Evolutionary conservation across 1,139 yeast genomes (phyloP), one percentile per base, ranked within the genome.

Genomic region (Taphrina wiesneri): DNA sequence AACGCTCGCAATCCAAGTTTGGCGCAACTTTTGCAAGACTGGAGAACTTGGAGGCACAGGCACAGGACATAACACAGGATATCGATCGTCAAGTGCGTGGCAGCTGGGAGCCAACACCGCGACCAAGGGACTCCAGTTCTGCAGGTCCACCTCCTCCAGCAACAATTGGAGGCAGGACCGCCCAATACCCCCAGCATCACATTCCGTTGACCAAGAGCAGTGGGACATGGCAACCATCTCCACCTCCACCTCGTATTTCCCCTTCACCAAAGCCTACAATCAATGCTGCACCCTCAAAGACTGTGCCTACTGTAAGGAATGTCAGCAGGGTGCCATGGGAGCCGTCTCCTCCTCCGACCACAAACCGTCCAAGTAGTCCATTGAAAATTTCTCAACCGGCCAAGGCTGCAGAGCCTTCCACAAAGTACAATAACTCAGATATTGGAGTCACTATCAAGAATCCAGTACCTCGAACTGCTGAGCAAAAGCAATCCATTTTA

Each of bases 311-410:
- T 11, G 5, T 45, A 3, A 15, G 36, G 39, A n/a, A 13, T 32
- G 32, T 26, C 25, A 32, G 15, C 19, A 49, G 41, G 26, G 41
- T 45, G 9, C 64, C 64, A 25, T 60, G 64, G 64, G 64, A 60
- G 26, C 64, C 64, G 4, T 60, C 64, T 6, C 64, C 64, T 15
- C 64, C 64, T n/a, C 64, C 64, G 47, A 49, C 53, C 34, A 36
- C 28, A 34, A 49, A 28, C 13, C 57, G 57, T 11, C 19, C 64
- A 19, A 32, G 28, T 9, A 60, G 64, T 41, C 64, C 64, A 3
- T 13, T 51, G 39, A 51, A 51, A 28, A 11, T 4, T 25, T 1
- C 36, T 15, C 54, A 30, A 17, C 5, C 39, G 2, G 4, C 36
- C 11, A 49, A 30, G 17, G 11, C 34, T 9, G 7, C 36, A n/a